These are phyloP conservation scores for Sedum album DNA, from an alignment of 164 flowering plant genomes.

Conservation along the genomic window DNA sequence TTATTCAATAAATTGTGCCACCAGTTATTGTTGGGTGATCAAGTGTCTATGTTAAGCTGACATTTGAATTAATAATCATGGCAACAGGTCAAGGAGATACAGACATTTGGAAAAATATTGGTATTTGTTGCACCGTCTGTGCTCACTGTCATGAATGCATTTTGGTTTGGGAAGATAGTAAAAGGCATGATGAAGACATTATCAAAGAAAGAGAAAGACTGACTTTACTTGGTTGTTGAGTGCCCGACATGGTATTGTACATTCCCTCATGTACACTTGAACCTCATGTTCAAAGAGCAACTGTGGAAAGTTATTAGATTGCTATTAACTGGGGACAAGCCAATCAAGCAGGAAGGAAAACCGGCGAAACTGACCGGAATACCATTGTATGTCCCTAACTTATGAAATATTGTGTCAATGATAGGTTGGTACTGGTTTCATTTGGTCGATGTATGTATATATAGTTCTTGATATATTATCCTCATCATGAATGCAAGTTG, in stretches of 20 bases:
- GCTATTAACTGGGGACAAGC: too few relatives aligned
- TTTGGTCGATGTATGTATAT: not conserved
- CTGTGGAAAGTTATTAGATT: not conserved
- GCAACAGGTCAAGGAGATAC: constrained; percentile 69
- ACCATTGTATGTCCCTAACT: not conserved
- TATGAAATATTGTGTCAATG: not conserved
- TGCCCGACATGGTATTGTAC: not conserved
- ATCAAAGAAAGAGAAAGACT: constrained; percentile 44
- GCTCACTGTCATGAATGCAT: constrained; percentile 64
- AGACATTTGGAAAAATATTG: constrained; percentile 41
- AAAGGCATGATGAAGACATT: constrained; percentile 75
- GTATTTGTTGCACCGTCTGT: constrained; percentile 59
- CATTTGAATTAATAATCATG: not conserved
- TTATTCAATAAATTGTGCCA: not conserved
- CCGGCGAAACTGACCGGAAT: not conserved
- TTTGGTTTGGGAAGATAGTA: constrained; percentile 81
- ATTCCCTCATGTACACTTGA: not conserved
- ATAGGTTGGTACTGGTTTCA: too few relatives aligned
- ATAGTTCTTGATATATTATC: not conserved
- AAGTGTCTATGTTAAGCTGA: not conserved
- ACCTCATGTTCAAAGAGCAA: not conserved
- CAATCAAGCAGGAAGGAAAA: not conserved
- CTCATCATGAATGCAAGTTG: not conserved
- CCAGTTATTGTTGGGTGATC: not conserved
- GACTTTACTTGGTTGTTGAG: not conserved